Evolutionary conservation across 208 protist species (phyloP).

Genomic region (Acanthamoeba sp.): DNA sequence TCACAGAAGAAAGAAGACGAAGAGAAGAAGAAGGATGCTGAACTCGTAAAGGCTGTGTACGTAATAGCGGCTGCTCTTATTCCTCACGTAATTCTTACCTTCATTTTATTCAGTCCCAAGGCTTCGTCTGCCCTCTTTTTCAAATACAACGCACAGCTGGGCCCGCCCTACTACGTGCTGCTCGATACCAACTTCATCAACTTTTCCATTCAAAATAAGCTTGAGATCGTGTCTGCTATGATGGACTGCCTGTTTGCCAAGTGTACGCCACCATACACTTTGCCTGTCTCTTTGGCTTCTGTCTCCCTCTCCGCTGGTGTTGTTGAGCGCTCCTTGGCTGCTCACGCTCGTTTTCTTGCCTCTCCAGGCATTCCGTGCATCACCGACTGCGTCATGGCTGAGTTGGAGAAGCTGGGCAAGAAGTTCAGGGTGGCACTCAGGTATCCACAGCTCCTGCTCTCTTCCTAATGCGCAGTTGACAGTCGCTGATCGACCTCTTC

Average conservation of each 20-base stretch:
- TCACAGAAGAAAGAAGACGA: constrained; percentile 49
- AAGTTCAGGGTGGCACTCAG: constrained; percentile 91
- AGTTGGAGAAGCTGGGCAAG: constrained; percentile 99
- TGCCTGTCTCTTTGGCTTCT: too few species aligned
- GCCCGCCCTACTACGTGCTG: constrained; percentile 98
- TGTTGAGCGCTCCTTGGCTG: background rate
- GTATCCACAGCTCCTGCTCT: constrained; percentile 31
- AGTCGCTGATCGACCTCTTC: background rate
- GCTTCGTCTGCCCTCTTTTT: constrained; percentile 95
- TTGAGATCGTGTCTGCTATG: constrained; percentile 97
- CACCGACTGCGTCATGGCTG: constrained; percentile 99
- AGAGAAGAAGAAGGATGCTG: constrained; percentile 41
- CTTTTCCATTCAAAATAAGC: constrained; percentile 99
- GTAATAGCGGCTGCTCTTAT: too few species aligned
- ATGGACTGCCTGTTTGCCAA: constrained; percentile 99
- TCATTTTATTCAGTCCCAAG: constrained; percentile 38
- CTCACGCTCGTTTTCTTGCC: background rate
- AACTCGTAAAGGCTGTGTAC: constrained; percentile 2
- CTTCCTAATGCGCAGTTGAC: background rate
- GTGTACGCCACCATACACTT: constrained; percentile 80
- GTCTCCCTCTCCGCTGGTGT: background rate
- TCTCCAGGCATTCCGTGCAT: constrained; percentile 95
- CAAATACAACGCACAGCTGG: constrained; percentile 97
- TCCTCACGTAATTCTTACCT: too few species aligned
- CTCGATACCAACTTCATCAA: constrained; percentile 99